phyloP scores from a whole-genome alignment of 2,329 filamentous ascomycete species.

The Diaporthe humulicola region DNA sequence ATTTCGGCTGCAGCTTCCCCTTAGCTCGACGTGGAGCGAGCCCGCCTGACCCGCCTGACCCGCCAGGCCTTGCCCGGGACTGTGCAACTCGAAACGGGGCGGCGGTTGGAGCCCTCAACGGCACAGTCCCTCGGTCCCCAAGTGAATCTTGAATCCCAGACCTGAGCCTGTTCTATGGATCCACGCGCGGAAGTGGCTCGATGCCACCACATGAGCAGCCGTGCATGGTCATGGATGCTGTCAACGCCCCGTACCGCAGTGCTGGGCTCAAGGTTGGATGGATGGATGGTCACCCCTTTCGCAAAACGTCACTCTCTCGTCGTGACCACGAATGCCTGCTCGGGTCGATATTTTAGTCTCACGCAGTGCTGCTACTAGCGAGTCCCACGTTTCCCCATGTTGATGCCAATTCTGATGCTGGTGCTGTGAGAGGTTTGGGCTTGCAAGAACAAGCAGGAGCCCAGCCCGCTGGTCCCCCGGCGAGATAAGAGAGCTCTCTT shows the following conservation, averaged over 20 bases:
- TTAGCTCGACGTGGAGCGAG: slow-evolving; percentile 1
- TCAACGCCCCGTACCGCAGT: slow-evolving; percentile 23
- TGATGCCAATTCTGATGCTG: slow-evolving; percentile 16
- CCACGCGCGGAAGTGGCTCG: background rate
- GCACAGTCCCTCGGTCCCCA: background rate
- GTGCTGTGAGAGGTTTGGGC: slow-evolving; percentile 18
- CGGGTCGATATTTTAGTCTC: slow-evolving; percentile 20
- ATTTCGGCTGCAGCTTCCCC: slow-evolving; percentile 16
- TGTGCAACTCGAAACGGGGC: slow-evolving; percentile 23
- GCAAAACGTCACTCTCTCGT: slow-evolving; percentile 7
- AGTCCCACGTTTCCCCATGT: slow-evolving; percentile 25
- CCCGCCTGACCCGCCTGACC: slow-evolving; percentile 12
- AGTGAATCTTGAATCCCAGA: background rate
- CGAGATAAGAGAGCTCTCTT: slow-evolving; percentile 9
- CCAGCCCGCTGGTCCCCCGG: background rate
- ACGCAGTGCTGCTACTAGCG: slow-evolving; percentile 30
- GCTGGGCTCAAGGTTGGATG: slow-evolving; percentile 28
- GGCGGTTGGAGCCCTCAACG: slow-evolving; percentile 16
- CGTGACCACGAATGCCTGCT: slow-evolving; percentile 20
- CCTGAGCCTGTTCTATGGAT: slow-evolving; percentile 4
- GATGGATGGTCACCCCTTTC: slow-evolving; percentile 2
- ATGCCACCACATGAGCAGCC: background rate
- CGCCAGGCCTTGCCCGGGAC: background rate
- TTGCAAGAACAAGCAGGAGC: background rate
- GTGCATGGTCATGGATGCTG: background rate